Base-by-base conservation (phyloP, 768 basidiomycete species). In the Scleroderma bovista region DNA sequence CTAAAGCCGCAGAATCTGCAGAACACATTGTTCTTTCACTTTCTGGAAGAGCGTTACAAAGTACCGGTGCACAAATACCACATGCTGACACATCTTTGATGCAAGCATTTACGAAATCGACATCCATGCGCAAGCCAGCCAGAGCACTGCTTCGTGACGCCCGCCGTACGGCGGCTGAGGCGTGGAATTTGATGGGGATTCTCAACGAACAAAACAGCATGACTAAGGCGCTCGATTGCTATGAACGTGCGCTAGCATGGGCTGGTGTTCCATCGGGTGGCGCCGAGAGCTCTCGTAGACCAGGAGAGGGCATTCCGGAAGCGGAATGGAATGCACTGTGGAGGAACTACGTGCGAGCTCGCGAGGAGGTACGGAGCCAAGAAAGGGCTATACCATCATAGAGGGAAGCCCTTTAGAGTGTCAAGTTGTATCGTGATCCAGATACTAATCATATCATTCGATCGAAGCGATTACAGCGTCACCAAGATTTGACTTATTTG, bases 101-200 rank as follows among this genome's bases (percentile, higher is more conserved):
- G 19, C 53, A 72, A 2, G 61, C 57, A 19, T 86, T 78, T 62
- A 52, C 61, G 2, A 69, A 72, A 48, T 82, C 80, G 6, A 65
- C 57, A 41, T 69, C 72, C 37, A 76, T 87, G 72, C 72, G 66
- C 48, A 74, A 71, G 47, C 77, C 79, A 7, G 84, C 88, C 23
- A 65, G 59, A 39, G 71, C 71, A 46, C 67, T 89, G 15, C 72
- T 89, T 47, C 79, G 83, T 24, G 85, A 89, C 60, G 77, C 88
- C 16, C 76, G 83, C 15, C 72, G 84, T 40, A 80, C 84, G 23
- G 81, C 86, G 15, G 82, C 83, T 1, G 83, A 88, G 64, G 79
- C 86, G 6, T 89, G 86, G 85, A 84, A 80, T 59, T 68, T 89
- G 52, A 71, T 83, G 63, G 88, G 88, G 12, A 68, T 87, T 36